Percentiles rank a stretch among this genome's conserved stretches.
phyloP scores from a whole-genome alignment of 139 green algal genomes.

The Chlorella sorokiniana region DNA sequence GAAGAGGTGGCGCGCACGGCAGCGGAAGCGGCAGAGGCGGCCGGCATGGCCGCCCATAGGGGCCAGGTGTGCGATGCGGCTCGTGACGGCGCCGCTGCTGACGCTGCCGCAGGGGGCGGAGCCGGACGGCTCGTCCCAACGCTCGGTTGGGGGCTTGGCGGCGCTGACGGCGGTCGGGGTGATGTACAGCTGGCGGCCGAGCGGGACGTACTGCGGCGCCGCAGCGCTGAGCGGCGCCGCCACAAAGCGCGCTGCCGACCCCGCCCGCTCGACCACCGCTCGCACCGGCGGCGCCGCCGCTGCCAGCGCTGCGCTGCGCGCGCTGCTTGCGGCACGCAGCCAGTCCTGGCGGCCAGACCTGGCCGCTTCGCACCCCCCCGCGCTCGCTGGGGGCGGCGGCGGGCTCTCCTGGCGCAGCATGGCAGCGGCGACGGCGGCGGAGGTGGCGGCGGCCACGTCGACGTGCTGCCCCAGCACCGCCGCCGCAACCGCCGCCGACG shows the following conservation, averaged over 20 bases:
- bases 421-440: neutral
- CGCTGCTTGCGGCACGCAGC: no score
- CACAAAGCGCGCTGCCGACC: slow-evolving; percentile 9
- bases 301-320: neutral
- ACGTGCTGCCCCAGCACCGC: neutral
- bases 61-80: neutral
- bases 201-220: neutral
- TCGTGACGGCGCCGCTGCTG: neutral
- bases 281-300: slow-evolving; percentile 1
- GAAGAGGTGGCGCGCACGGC: no score
- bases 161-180: neutral
- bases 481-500: neutral
- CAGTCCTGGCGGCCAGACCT: no score
- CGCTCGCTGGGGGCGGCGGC: no score
- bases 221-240: slow-evolving; percentile 11
- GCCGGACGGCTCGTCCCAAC: neutral
- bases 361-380: no score
- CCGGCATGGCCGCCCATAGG: neutral
- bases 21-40: neutral
- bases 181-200: slow-evolving; percentile 12
- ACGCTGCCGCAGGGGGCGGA: neutral
- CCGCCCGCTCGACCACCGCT: slow-evolving; percentile 6
- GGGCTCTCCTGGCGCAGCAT: neutral
- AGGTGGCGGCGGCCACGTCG: slow-evolving; percentile 8
- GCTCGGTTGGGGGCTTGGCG: neutral